Base-by-base conservation (phyloP, 2,329 filamentous ascomycete species). In the Apiospora kogelbergensis region DNA sequence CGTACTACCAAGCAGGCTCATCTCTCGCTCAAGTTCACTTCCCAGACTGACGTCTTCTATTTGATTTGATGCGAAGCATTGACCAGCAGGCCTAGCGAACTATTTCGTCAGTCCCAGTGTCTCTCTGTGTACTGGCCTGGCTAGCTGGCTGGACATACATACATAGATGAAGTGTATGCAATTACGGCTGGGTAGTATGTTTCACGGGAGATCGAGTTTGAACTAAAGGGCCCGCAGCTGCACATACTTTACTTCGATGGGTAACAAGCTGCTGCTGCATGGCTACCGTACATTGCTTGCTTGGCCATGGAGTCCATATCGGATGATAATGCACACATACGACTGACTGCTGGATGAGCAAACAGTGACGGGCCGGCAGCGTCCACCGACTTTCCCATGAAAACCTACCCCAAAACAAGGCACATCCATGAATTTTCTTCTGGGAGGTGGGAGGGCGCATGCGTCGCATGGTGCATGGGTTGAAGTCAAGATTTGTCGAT, bases 101-200 rank as follows among this genome's bases (percentile, higher is more conserved):
- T 17, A n/a, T 30, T n/a, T 60, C 53, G n/a, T 60, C 53, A 37
- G 26, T 24, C 15, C 7, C 24, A 6, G 48, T 30, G 48, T 53
- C 24, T 53, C 48, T 26, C 24, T n/a, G n/a, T n/a, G 13, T 30
- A 11, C 10, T 42, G 40, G 17, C 53, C 53, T 60, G 20, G 30
- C 53, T 37, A 30, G n/a, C n/a, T n/a, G n/a, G n/a, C n/a, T n/a
- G n/a, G n/a, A n/a, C n/a, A n/a, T n/a, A n/a, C n/a, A n/a, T n/a
- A 60, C 30, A 60, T 60, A n/a, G 53, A 60, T n/a, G 20, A 30
- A 10, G 30, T 20, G 20, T 24, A 33, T 57, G 30, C 20, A 60
- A 60, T 60, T 60, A 60, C 53, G 53, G 53, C 53, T 60, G 53
- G 53, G 53, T 30, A 37, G 53, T 30, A 37, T 60, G 53, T 60